Conservation (phyloP, 108 stramenopile species). For the Schizochytrium sp. region DNA sequence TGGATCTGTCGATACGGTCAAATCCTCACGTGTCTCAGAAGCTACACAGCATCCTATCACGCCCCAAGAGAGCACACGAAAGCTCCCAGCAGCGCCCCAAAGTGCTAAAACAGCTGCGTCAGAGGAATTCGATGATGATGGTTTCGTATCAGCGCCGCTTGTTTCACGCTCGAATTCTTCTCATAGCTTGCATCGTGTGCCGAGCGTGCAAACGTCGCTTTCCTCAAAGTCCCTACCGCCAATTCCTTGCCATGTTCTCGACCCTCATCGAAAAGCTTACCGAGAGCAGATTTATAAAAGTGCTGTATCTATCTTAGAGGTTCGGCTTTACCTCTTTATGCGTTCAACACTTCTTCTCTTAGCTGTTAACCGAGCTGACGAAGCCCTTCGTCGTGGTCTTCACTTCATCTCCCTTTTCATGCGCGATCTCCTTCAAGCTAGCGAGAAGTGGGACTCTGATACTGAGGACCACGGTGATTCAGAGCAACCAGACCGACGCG, state of each 20-base stretch:
- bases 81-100: too few relatives aligned
- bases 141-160: too few relatives aligned
- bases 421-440: constrained; percentile 9
- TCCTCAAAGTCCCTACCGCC: neutral
- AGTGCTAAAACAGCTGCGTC: too few relatives aligned
- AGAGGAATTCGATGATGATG: too few relatives aligned
- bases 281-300: constrained; percentile 58
- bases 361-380: constrained; percentile 1
- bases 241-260: constrained; percentile 11
- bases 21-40: too few relatives aligned
- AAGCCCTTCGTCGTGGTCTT: constrained; percentile 36
- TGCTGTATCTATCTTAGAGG: constrained; percentile 16
- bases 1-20: too few relatives aligned
- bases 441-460: constrained; percentile 4
- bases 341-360: constrained; percentile 48
- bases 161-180: neutral
- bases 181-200: too few relatives aligned
- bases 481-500: constrained; percentile 1
- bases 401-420: constrained; percentile 27
- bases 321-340: constrained; percentile 44
- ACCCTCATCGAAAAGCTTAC: constrained; percentile 18
- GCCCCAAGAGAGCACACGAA: too few relatives aligned
- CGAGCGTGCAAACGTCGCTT: too few relatives aligned
- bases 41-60: too few relatives aligned
- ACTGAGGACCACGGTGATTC: neutral